Conservation (phyloP, 129 eudicot genomes). For the Tagetes patula region DNA sequence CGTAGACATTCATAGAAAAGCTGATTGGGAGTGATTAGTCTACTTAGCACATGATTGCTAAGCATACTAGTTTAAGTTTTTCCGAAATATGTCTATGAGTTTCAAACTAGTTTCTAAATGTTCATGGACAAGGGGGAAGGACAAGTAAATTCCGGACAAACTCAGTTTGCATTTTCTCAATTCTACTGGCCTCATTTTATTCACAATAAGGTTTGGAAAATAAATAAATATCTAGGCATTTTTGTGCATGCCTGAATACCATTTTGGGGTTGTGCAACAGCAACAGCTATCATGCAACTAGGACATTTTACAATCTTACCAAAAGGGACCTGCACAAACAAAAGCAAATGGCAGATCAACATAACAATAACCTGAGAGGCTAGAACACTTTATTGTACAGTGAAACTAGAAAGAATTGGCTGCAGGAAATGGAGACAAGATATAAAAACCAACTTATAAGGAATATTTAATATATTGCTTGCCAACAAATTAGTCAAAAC, state of each 20-base stretch:
- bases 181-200: neutral
- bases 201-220: neutral
- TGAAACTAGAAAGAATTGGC: conserved; percentile 8
- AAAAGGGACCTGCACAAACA: conserved; percentile 82
- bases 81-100: neutral
- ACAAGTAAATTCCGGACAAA: conserved; percentile 4
- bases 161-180: neutral
- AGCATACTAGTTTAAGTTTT: neutral
- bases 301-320: conserved; percentile 94
- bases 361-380: neutral
- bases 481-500: conserved; percentile 7
- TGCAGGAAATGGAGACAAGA: neutral
- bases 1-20: neutral
- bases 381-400: conserved; percentile 3
- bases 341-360: conserved; percentile 17
- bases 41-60: neutral
- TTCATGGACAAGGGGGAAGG: conserved; percentile 10
- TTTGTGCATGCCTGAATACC: conserved; percentile 88
- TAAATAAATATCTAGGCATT: conserved; percentile 23
- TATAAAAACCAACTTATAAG: neutral
- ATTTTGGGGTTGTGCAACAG: conserved; percentile 97
- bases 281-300: conserved; percentile 72
- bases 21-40: neutral
- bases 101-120: neutral
- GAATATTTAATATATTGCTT: conserved; percentile 3